Percentiles rank a stretch among this genome's conserved stretches.
Conservation (phyloP, 345 rosid species). For the Ailanthus altissimus region DNA sequence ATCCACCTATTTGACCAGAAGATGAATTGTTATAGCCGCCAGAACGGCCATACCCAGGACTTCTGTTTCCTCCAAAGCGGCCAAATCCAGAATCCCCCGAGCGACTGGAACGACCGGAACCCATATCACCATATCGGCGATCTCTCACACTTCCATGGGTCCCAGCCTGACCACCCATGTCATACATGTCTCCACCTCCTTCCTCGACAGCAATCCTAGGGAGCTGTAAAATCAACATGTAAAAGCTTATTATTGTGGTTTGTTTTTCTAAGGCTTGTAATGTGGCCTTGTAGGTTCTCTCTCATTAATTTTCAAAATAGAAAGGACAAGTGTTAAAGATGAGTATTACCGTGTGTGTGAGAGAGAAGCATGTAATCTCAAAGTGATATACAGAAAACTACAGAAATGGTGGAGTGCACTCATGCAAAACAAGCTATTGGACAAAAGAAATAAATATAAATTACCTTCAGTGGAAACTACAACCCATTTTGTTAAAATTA, state of each 20-base stretch:
- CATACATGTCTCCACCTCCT: constrained; percentile 50
- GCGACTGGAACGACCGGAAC: constrained; percentile 51
- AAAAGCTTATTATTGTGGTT: neutral
- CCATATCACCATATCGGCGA: constrained; percentile 44
- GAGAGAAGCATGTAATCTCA: neutral
- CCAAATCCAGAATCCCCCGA: constrained; percentile 39
- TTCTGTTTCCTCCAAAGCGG: constrained; percentile 36
- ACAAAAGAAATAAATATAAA: no score
- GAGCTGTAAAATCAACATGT: constrained; percentile 49
- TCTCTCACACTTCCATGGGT: constrained; percentile 51
- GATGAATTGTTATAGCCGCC: constrained; percentile 25
- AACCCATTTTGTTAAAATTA: neutral
- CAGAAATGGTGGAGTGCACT: neutral
- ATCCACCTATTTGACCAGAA: constrained; percentile 14
- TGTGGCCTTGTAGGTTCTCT: neutral
- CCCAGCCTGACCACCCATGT: constrained; percentile 43
- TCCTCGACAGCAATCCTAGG: constrained; percentile 63
- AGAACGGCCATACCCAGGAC: constrained; percentile 33
- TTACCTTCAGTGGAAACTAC: neutral
- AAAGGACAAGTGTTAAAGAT: neutral
- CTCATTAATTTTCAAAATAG: neutral
- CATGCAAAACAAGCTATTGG: neutral
- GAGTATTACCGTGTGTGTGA: neutral
- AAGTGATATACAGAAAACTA: neutral
- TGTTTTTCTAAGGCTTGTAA: neutral